Evolutionary conservation across 2,329 filamentous ascomycete species (phyloP).

Genomic region (Botrytis medusae): DNA sequence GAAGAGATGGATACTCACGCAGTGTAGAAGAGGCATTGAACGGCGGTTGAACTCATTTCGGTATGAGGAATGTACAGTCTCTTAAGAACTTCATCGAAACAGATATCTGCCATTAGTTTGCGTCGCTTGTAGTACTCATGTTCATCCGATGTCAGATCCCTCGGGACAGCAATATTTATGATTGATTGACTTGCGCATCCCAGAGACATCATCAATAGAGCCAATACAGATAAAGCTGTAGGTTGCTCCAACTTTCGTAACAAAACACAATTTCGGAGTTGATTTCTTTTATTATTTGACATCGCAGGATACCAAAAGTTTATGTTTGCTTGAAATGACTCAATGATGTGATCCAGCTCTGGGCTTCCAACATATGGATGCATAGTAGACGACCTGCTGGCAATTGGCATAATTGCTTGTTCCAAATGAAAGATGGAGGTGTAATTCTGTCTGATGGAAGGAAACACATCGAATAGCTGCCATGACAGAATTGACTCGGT

Average conservation of each 20-base stretch:
- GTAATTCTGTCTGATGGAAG: slow-evolving; percentile 46
- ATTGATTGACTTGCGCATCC: slow-evolving; percentile 49
- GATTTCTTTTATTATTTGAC: slow-evolving; percentile 43
- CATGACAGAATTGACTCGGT: slow-evolving; percentile 53
- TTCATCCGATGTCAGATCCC: slow-evolving; percentile 34
- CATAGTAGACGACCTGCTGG: slow-evolving; percentile 41
- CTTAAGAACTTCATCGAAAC: slow-evolving; percentile 44
- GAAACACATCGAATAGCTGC: slow-evolving; percentile 50
- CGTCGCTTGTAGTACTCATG: slow-evolving; percentile 35
- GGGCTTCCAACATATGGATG: slow-evolving; percentile 46
- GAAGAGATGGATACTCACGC: slow-evolving; percentile 42
- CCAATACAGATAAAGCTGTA: slow-evolving; percentile 41
- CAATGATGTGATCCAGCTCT: slow-evolving; percentile 46
- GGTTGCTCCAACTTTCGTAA: neutral
- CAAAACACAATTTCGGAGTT: neutral
- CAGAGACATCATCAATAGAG: slow-evolving; percentile 49
- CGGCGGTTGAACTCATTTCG: slow-evolving; percentile 47
- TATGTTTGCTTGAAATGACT: slow-evolving; percentile 48
- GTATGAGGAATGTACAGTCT: slow-evolving; percentile 49
- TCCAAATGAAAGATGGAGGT: slow-evolving; percentile 51
- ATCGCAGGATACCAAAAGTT: slow-evolving; percentile 57
- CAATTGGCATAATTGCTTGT: slow-evolving; percentile 43
- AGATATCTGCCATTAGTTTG: slow-evolving; percentile 32
- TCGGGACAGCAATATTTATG: slow-evolving; percentile 33
- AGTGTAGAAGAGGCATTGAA: slow-evolving; percentile 52